Evolutionary conservation across 495 filamentous ascomycete genomes (phyloP).

Genomic region (Penicillium samsonianum): DNA sequence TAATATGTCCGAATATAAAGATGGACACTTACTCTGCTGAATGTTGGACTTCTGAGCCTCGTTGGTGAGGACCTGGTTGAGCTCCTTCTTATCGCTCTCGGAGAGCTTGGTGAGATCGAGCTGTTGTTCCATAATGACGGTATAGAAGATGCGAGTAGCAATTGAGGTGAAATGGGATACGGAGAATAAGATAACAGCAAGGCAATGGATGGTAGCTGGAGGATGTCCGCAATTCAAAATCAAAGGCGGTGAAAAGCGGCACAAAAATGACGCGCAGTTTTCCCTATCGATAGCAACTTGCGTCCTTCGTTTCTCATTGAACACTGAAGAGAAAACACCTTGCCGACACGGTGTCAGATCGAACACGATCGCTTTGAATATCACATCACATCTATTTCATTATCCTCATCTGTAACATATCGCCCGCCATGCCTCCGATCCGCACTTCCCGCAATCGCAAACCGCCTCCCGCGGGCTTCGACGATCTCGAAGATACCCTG

Average conservation of each 20-base stretch:
- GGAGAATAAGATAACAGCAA: not conserved
- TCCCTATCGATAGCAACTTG: constrained; percentile 16
- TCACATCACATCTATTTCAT: not conserved
- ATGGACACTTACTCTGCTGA: constrained; percentile 67
- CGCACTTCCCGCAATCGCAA: constrained; percentile 77
- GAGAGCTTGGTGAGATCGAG: constrained; percentile 71
- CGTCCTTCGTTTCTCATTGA: constrained; percentile 2
- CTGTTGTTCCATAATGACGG: constrained; percentile 41
- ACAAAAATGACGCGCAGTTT: constrained; percentile 36
- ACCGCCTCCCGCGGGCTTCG: constrained; percentile 91
- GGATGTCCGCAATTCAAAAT: constrained; percentile 20
- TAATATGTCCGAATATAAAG: constrained; percentile 1
- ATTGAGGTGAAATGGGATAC: constrained; percentile 5
- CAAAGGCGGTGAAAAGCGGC: constrained; percentile 34
- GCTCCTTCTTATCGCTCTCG: constrained; percentile 80
- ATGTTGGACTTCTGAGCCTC: constrained; percentile 80
- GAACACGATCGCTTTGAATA: not conserved
- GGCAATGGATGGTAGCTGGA: constrained; percentile 7
- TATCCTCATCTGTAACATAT: not conserved
- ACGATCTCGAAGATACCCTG: constrained; percentile 94
- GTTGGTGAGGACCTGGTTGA: constrained; percentile 76
- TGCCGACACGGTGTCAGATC: not conserved
- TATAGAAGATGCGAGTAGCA: not conserved
- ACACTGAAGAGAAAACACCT: not conserved
- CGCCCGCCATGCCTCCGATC: constrained; percentile 76